These are phyloP conservation scores for Apiospora phragmitis DNA, from an alignment of 2,329 filamentous ascomycete genomes.

Conservation along the genomic window DNA sequence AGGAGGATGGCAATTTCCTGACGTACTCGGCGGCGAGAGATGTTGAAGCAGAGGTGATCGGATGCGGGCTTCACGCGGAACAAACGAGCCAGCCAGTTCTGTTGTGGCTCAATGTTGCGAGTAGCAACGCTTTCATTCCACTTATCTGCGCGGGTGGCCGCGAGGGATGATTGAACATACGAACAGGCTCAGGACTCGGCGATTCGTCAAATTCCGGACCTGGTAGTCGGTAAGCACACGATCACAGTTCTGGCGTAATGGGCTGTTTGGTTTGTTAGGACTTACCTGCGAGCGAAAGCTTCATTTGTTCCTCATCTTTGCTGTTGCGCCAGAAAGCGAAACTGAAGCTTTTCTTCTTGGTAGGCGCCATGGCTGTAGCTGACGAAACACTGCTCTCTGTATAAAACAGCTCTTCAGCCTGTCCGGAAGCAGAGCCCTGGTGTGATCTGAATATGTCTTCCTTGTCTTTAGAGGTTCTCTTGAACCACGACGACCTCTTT, in stretches of 20 bases:
- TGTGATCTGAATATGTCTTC: slow-evolving; percentile 20
- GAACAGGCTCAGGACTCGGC: slow-evolving; percentile 24
- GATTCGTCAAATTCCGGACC: slow-evolving; percentile 34
- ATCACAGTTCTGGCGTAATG: neutral
- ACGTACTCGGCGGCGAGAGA: slow-evolving; percentile 71
- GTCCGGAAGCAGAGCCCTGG: slow-evolving; percentile 17
- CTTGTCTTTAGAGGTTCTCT: slow-evolving; percentile 44
- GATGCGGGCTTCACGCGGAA: slow-evolving; percentile 86
- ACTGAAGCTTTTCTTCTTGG: slow-evolving; percentile 51
- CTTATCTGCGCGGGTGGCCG: slow-evolving; percentile 21
- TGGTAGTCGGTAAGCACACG: slow-evolving; percentile 22
- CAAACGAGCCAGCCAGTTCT: slow-evolving; percentile 87
- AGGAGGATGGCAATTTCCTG: slow-evolving; percentile 76
- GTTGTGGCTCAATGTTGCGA: slow-evolving; percentile 64
- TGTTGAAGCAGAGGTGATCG: slow-evolving; percentile 72
- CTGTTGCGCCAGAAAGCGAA: slow-evolving; percentile 57
- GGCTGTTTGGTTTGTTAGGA: neutral
- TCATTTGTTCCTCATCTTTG: slow-evolving; percentile 42
- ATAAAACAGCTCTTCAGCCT: slow-evolving; percentile 20
- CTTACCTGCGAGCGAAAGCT: slow-evolving; percentile 44
- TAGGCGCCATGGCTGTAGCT: slow-evolving; percentile 17
- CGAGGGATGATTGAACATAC: slow-evolving; percentile 21
- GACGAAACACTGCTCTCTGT: slow-evolving; percentile 24
- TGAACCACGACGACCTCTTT: slow-evolving; percentile 55
- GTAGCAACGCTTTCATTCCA: slow-evolving; percentile 23